Evolutionary conservation across 1,284 basidiomycete species (phyloP), one percentile per base, ranked within the genome.

Genomic region (Calocybe gambosa): DNA sequence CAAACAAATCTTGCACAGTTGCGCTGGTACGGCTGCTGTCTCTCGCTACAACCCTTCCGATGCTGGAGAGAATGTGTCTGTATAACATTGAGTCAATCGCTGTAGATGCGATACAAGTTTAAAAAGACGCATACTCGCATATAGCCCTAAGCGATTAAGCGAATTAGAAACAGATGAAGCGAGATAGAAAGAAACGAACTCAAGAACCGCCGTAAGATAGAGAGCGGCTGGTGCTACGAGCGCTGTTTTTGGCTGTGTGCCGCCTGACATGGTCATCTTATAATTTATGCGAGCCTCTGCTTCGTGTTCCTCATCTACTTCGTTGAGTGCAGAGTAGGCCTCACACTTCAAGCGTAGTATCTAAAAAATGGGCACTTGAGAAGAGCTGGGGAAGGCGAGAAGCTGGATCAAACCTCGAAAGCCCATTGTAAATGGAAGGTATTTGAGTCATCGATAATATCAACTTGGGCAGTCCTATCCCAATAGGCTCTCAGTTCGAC

Each of bases 121-220:
- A 20, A 16, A n/a, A 43, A 21, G 33, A 35, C 39, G 54, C 39
- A 45, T 66, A 90, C 88, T 90, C 86, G 86, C 86, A 90, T 57
- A 89, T 73, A 52, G 85, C 79, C 66, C 88, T 90, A 59, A 35
- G 18, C 18, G 9, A 45, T 26, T 37, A 12, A 43, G 18, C 13
- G 26, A 39, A 39, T 48, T 1, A 43, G 49, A 31, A 34, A 21
- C 36, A 50, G n/a, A 47, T 31, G 21, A 25, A 31, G 6, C 20
- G n/a, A 15, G 13, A 6, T 16, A 10, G 28, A 34, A 38, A 34
- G 42, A 35, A 12, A 80, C 89, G 68, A 62, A 93, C 92, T 95
- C 92, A 35, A 94, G 70, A 52, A 94, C 87, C n/a, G 91, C 91
- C 9, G 92, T 93, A 45, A 93, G 72, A 73, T 93, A 95, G 38